Conservation (phyloP, 129 eudicot genomes). For the Flaveria sonorensis region DNA sequence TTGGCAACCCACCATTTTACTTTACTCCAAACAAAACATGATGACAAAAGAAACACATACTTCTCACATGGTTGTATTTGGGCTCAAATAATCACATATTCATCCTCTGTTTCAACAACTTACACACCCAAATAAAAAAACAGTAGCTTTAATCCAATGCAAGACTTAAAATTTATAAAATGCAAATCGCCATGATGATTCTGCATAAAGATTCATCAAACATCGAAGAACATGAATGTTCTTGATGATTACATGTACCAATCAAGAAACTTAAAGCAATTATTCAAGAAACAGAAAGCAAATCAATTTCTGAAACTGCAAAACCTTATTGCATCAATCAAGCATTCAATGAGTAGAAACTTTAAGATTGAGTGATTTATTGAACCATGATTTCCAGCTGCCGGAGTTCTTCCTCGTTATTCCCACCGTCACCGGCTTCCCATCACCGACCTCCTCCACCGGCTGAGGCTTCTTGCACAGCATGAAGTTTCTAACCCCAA, state of each 20-base stretch:
- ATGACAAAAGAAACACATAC: neutral
- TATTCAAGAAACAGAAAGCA: neutral
- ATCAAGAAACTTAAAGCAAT: conserved; percentile 6
- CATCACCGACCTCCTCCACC: conserved; percentile 36
- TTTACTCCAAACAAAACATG: neutral
- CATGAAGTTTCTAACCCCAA: conserved; percentile 78
- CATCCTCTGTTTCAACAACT: neutral
- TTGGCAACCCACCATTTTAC: neutral
- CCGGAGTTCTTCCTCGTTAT: conserved; percentile 45
- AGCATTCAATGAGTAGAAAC: conserved; percentile 61
- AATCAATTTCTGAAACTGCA: conserved; percentile 23
- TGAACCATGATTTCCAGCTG: conserved; percentile 71
- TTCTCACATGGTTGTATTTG: neutral
- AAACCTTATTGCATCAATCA: conserved; percentile 4
- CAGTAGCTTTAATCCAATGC: too few relatives aligned
- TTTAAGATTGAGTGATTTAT: conserved; percentile 58
- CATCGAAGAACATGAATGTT: neutral
- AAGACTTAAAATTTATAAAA: neutral
- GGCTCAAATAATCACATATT: neutral
- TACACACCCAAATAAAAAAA: neutral
- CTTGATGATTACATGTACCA: neutral
- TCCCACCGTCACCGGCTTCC: conserved; percentile 36
- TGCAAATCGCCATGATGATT: neutral
- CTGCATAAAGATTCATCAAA: conserved; percentile 15
- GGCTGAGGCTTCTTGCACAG: conserved; percentile 81